phyloP scores from a whole-genome alignment of 208 protist genomes.

The Sergeia podlipaevii region DNA sequence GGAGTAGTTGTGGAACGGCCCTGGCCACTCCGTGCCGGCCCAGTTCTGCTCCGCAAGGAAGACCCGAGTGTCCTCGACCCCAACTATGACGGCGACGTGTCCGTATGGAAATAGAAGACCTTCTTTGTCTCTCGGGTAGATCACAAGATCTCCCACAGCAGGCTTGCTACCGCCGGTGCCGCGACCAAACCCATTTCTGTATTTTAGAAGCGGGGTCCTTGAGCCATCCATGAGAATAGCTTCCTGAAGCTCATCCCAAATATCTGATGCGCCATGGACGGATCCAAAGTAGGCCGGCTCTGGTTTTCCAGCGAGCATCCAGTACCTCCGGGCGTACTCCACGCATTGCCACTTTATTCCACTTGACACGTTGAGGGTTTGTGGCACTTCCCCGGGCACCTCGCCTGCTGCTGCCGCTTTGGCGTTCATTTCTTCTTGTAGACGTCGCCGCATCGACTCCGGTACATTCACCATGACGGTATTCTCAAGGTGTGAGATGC shows the following conservation, averaged over 20 bases:
- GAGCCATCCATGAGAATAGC: constrained; percentile 35
- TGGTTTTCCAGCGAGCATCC: constrained; percentile 62
- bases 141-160: constrained; percentile 47
- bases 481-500: constrained; percentile 23
- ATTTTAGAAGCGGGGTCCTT: constrained; percentile 40
- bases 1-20: constrained; percentile 69
- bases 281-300: constrained; percentile 42
- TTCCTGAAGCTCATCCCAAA: constrained; percentile 35
- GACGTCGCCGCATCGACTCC: background rate
- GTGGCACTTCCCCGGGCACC: constrained; percentile 5
- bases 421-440: background rate
- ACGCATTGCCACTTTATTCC: constrained; percentile 88
- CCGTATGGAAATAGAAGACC: constrained; percentile 43
- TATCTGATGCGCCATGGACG: constrained; percentile 68
- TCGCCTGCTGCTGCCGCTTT: background rate
- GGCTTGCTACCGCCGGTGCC: constrained; percentile 26
- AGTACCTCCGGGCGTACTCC: constrained; percentile 85
- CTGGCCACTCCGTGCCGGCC: constrained; percentile 55
- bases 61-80: constrained; percentile 25
- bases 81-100: constrained; percentile 74
- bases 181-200: constrained; percentile 19
- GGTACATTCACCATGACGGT: constrained; percentile 3
- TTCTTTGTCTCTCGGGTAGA: constrained; percentile 46
- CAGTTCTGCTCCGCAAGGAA: constrained; percentile 87
- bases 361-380: background rate